Evolutionary conservation across 495 filamentous ascomycete species (phyloP).

Genomic region (Neurospora discreta): DNA sequence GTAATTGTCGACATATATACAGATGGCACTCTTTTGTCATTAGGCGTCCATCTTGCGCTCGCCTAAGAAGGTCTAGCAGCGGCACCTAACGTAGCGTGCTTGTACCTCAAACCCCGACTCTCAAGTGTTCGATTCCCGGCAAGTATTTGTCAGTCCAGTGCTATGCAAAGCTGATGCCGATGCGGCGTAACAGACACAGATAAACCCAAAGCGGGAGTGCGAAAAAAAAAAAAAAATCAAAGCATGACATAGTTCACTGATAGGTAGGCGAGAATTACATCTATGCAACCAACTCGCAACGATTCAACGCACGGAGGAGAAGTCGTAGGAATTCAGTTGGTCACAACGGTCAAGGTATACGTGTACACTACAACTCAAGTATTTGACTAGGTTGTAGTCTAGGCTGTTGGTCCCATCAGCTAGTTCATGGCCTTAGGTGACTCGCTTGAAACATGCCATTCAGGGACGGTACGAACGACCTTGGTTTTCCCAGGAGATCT

Average conservation of each 20-base stretch:
- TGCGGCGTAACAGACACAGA: background rate
- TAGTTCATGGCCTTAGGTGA: background rate
- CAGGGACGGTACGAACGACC: background rate
- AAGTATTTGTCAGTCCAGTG: background rate
- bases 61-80: background rate
- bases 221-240: background rate
- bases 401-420: background rate
- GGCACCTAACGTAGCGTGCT: background rate
- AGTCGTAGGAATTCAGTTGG: background rate
- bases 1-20: background rate
- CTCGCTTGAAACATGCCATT: background rate
- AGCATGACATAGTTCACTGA: background rate
- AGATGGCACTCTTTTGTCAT: background rate
- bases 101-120: background rate
- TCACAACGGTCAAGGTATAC: background rate
- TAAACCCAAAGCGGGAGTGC: background rate
- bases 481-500: background rate
- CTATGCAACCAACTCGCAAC: background rate
- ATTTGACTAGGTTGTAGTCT: background rate
- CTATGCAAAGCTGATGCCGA: background rate
- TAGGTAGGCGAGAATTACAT: background rate
- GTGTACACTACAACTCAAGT: background rate
- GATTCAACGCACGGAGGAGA: background rate
- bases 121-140: background rate
- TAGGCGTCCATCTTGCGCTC: background rate